Percentiles rank a stretch among this genome's conserved stretches.
phyloP scores from a whole-genome alignment of 345 rosid species.

The Lenwebbia sp. region DNA sequence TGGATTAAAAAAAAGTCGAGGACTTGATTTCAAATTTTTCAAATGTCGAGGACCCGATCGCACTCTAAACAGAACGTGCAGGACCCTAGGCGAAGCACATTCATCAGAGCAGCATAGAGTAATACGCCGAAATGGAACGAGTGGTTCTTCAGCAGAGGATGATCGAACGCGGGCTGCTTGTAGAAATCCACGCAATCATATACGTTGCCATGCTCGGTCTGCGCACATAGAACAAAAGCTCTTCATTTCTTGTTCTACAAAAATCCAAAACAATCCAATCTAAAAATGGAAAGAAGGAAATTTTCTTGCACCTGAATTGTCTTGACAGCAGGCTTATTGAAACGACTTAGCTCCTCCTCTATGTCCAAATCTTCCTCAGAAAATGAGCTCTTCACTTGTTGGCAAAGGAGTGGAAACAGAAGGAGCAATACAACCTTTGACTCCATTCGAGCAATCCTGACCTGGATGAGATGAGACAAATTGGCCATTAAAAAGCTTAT shows the following conservation, averaged over 20 bases:
- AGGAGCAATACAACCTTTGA: neutral
- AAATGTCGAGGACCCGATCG: neutral
- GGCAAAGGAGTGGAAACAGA: neutral
- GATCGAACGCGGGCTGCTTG: slow-evolving; percentile 4
- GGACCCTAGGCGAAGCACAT: neutral
- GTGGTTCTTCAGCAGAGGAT: neutral
- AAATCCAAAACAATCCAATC: too few species aligned
- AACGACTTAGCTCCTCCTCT: slow-evolving; percentile 9
- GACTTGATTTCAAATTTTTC: neutral
- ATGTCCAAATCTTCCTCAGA: slow-evolving; percentile 10
- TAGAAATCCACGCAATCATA: slow-evolving; percentile 3
- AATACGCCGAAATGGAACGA: neutral
- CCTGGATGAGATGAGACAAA: neutral
- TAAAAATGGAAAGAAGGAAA: too few species aligned
- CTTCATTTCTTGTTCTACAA: too few species aligned
- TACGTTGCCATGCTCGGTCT: neutral
- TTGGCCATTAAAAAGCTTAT: neutral
- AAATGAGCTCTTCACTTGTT: neutral
- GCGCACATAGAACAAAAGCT: neutral
- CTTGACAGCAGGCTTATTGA: slow-evolving; percentile 5
- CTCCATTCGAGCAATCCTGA: neutral
- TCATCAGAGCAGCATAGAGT: neutral
- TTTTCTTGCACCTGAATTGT: slow-evolving; percentile 1
- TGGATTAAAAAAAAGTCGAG: neutral
- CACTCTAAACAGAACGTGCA: neutral